Conservation (phyloP, 768 basidiomycete species). For the Phaeotremella fagi region DNA sequence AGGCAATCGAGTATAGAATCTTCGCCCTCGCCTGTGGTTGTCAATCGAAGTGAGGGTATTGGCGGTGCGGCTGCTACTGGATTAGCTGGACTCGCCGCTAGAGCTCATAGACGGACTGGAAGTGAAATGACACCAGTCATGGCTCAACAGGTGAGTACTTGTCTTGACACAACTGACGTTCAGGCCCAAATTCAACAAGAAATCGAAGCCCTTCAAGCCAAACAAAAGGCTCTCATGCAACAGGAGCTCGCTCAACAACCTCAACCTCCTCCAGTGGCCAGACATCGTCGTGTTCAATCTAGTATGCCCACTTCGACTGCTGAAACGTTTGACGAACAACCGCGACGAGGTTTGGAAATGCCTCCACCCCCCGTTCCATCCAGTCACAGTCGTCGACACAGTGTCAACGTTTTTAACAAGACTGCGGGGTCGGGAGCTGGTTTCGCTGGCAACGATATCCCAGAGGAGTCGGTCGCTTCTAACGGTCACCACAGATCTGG, state of each 20-base stretch:
- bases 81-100: conserved; percentile 46
- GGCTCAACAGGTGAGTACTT: conserved; percentile 79
- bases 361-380: conserved; percentile 41
- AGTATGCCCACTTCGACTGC: conserved; percentile 21
- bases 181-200: conserved; percentile 46
- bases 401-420: conserved; percentile 44
- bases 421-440: conserved; percentile 59
- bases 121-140: conserved; percentile 66
- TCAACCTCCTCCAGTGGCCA: conserved; percentile 25
- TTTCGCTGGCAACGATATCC: conserved; percentile 52
- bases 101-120: conserved; percentile 47
- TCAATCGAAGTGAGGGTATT: conserved; percentile 33
- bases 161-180: conserved; percentile 6
- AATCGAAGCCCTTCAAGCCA: conserved; percentile 48
- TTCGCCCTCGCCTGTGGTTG: conserved; percentile 13
- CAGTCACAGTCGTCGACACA: conserved; percentile 40
- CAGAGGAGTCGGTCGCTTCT: conserved; percentile 31
- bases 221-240: conserved; percentile 46
- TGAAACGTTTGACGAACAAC: conserved; percentile 2
- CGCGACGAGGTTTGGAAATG: conserved; percentile 28
- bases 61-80: conserved; percentile 44
- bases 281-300: conserved; percentile 40
- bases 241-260: conserved; percentile 27
- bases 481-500: conserved; percentile 38
- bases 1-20: conserved; percentile 48